Percentiles rank a stretch among this genome's conserved stretches.
Conservation (phyloP, 2,329 filamentous ascomycete species). For the Bipolaris bicolor region DNA sequence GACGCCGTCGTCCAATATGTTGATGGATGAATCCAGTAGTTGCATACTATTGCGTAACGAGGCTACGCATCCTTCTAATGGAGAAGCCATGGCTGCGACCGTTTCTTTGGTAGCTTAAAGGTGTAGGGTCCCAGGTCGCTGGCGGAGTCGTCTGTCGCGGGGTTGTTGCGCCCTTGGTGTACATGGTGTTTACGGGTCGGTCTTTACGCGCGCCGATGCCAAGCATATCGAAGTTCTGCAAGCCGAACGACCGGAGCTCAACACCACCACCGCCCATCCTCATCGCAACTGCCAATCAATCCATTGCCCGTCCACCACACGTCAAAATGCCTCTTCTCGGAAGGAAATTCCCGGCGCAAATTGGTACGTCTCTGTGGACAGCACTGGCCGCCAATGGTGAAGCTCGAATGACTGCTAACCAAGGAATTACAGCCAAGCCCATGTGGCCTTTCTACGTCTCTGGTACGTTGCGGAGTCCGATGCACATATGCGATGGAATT, state of each 20-base stretch:
- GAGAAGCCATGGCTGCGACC: slow-evolving; percentile 34
- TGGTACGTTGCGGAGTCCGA: slow-evolving; percentile 67
- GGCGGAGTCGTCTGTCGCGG: slow-evolving; percentile 19
- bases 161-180: slow-evolving; percentile 16
- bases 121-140: background rate
- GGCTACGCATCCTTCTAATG: slow-evolving; percentile 65
- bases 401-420: slow-evolving; percentile 36
- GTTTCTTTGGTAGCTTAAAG: background rate
- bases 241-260: slow-evolving; percentile 26
- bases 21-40: slow-evolving; percentile 67
- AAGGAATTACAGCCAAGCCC: slow-evolving; percentile 71
- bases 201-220: slow-evolving; percentile 31
- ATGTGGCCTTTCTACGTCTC: slow-evolving; percentile 93
- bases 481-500: background rate
- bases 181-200: slow-evolving; percentile 28
- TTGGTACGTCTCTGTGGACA: slow-evolving; percentile 51
- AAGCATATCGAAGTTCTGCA: slow-evolving; percentile 38
- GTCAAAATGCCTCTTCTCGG: slow-evolving; percentile 55
- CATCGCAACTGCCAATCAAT: slow-evolving; percentile 39
- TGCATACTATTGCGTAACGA: slow-evolving; percentile 67
- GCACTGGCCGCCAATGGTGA: slow-evolving; percentile 3
- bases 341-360: slow-evolving; percentile 58
- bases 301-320: slow-evolving; percentile 39
- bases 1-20: slow-evolving; percentile 66
- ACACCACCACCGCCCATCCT: slow-evolving; percentile 36